These are phyloP conservation scores for Pontederia crassipes DNA, from an alignment of 176 grass and related monocot genomes.

Conservation along the genomic window DNA sequence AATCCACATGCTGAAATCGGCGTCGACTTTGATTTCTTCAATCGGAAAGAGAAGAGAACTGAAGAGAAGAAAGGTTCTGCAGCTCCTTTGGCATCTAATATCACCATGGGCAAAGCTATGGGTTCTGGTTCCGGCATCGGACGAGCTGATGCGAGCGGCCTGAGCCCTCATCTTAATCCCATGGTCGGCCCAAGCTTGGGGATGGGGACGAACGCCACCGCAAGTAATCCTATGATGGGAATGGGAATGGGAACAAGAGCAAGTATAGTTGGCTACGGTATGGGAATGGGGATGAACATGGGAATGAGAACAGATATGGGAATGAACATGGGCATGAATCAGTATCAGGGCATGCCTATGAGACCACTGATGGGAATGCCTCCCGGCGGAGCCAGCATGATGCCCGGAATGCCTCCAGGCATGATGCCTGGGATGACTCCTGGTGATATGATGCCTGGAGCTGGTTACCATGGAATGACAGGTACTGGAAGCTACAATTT, in stretches of 20 bases:
- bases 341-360: slow-evolving; percentile 4
- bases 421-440: too few species aligned
- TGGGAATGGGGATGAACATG: neutral
- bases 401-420: too few species aligned
- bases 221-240: neutral
- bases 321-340: neutral
- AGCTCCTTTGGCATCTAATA: slow-evolving; percentile 50
- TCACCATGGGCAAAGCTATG: slow-evolving; percentile 96
- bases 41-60: slow-evolving; percentile 82
- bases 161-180: slow-evolving; percentile 40
- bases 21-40: slow-evolving; percentile 93
- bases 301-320: neutral
- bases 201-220: slow-evolving; percentile 39
- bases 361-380: slow-evolving; percentile 33
- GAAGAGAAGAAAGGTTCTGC: slow-evolving; percentile 73
- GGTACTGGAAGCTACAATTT: too few species aligned
- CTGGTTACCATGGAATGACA: too few species aligned
- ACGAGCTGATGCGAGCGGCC: slow-evolving; percentile 33
- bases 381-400: too few species aligned
- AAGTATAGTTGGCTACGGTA: neutral
- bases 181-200: slow-evolving; percentile 34
- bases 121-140: slow-evolving; percentile 77
- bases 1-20: slow-evolving; percentile 96
- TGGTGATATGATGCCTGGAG: too few species aligned
- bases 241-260: neutral